These are phyloP conservation scores for Gymnopus androsaceus DNA, from an alignment of 1,284 basidiomycete species.

Conservation along the genomic window DNA sequence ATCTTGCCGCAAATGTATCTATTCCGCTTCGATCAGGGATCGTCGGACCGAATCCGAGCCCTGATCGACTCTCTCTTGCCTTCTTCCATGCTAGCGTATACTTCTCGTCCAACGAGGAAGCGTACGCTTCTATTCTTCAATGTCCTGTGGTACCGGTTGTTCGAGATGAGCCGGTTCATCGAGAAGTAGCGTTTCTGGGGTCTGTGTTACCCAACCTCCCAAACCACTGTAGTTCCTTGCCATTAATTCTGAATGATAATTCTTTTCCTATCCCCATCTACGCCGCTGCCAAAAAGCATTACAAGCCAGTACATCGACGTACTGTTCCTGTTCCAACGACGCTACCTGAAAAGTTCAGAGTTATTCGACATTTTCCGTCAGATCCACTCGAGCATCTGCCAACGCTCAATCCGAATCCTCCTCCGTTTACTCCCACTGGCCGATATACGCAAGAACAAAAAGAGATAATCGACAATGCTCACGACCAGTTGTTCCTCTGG, in stretches of 20 bases:
- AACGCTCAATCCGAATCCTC: background rate
- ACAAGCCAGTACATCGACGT: conserved; percentile 15
- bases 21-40: too few species aligned
- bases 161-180: too few species aligned
- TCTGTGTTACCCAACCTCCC: too few species aligned
- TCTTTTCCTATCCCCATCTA: background rate
- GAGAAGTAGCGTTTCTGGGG: too few species aligned
- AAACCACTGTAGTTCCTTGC: background rate
- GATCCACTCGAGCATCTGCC: background rate
- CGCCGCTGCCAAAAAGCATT: conserved; percentile 5
- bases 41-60: too few species aligned
- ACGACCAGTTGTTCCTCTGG: background rate
- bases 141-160: too few species aligned
- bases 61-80: too few species aligned
- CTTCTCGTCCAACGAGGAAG: too few species aligned
- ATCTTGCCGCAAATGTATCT: too few species aligned
- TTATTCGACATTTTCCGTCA: background rate
- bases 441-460: background rate
- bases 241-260: too few species aligned
- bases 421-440: background rate
- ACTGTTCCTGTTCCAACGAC: conserved; percentile 20
- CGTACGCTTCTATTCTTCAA: too few species aligned
- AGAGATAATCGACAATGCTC: background rate
- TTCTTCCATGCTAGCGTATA: too few species aligned
- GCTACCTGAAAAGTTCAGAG: conserved; percentile 19